phyloP scores from a whole-genome alignment of 176 grass and related monocot genomes.

The Elaeis guineensis region DNA sequence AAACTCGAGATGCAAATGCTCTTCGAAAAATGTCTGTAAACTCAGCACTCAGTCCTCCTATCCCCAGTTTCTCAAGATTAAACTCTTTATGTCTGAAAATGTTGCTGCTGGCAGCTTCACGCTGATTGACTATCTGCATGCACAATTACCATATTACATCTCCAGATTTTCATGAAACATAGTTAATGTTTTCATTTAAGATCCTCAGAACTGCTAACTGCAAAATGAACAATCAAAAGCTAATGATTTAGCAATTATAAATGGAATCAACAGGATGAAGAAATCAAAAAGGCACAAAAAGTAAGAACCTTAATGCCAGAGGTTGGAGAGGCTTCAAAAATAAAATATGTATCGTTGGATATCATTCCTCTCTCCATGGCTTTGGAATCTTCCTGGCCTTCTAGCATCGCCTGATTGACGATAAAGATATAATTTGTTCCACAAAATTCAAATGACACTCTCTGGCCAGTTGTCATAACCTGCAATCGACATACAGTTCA shows the following conservation, averaged over 20 bases:
- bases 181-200: not conserved
- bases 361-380: constrained; percentile 76
- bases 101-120: constrained; percentile 91
- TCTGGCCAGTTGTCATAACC: constrained; percentile 88
- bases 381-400: constrained; percentile 76
- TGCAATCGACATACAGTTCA: constrained; percentile 11
- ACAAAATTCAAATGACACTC: constrained; percentile 84
- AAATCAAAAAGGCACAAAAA: constrained; percentile 5
- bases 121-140: constrained; percentile 81
- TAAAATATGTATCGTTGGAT: constrained; percentile 75
- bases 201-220: too few species aligned
- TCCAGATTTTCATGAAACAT: not conserved
- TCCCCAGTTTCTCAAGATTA: constrained; percentile 90
- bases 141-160: constrained; percentile 15
- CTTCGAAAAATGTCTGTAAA: constrained; percentile 96
- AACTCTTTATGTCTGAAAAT: constrained; percentile 98
- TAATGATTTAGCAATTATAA: too few species aligned
- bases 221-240: too few species aligned
- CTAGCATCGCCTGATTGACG: constrained; percentile 81
- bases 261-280: too few species aligned
- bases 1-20: constrained; percentile 97
- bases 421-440: constrained; percentile 94
- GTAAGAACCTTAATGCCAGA: constrained; percentile 89
- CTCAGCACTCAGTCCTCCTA: constrained; percentile 84
- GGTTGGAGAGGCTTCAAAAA: constrained; percentile 87